Base-by-base conservation (phyloP, 768 basidiomycete species). In the Hericium coralloides region DNA sequence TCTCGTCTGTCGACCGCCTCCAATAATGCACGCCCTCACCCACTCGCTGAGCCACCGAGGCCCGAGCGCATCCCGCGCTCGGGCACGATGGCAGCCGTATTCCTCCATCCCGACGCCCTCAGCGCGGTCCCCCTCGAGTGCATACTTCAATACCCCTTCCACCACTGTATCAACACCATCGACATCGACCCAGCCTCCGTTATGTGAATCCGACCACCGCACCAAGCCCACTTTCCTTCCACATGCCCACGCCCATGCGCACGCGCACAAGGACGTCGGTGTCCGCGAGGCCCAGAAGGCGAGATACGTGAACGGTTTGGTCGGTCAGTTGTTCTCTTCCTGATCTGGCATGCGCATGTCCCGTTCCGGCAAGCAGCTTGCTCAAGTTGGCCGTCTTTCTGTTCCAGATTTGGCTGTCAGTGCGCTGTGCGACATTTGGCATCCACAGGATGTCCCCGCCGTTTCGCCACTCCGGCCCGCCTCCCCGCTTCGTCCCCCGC, bases 81-180 rank as follows among this genome's bases (percentile, higher is more conserved):
- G 85, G 68, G 74, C 83, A 64, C 84, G 89, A 64, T 91, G 89
- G 88, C 89, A 90, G 73, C 89, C 89, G 63, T 92, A 90, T 70
- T 72, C 74, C 61, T 61, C 60, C 12, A 61, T 61, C 31, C 62
- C 54, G 31, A 31, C 31, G 53, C 67, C 81, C 53, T 69, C 76
- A 12, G 55, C 71, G 71, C 48, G 73, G 56, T 65, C 78, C 47
- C 69, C 69, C 58, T 70, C 76, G 23, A 69, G 61, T 61, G 67
- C 55, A 62, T 67, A 57, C 64, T 66, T 64, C 57, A 60, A 58
- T 63, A 63, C 62, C 60, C 60, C 62, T 20, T 48, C 59, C 49
- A 53, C 61, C 8, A 52, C 31, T 61, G 62, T 63, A 63, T 59
- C 62, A 61, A 61, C 62, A 61, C 62, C 62, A 31, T 47, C 60